These are phyloP conservation scores for Citrus australasica DNA, from an alignment of 345 rosid genomes.

Conservation along the genomic window DNA sequence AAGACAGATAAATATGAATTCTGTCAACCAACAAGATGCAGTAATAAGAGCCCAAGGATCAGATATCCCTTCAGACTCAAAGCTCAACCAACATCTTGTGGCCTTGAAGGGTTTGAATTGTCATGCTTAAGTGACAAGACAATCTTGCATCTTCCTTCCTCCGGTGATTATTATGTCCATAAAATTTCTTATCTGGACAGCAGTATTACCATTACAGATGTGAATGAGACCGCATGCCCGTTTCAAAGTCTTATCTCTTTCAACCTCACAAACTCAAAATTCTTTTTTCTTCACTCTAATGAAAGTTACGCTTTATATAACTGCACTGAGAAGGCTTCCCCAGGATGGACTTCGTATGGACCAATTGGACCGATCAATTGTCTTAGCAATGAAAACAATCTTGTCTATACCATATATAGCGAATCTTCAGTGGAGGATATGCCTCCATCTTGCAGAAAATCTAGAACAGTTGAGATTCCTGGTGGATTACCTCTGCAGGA, in stretches of 20 bases:
- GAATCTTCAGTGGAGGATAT: accelerated
- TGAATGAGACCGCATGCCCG: not conserved
- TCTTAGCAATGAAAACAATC: not conserved
- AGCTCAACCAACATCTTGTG: not conserved
- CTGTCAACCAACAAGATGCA: not conserved
- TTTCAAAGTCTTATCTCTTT: not conserved
- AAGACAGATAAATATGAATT: not conserved
- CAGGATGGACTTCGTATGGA: too few species aligned
- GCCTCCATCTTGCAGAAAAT: too few species aligned
- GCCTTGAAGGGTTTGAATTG: constrained; percentile 6
- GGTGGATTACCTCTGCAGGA: too few species aligned
- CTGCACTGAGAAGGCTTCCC: not conserved
- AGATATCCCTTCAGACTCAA: constrained; percentile 13
- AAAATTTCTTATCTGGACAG: not conserved
- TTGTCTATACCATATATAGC: not conserved
- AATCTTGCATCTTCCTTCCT: constrained; percentile 1
- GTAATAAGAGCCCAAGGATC: not conserved
- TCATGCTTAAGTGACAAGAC: not conserved
- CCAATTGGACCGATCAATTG: not conserved
- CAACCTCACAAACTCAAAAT: not conserved
- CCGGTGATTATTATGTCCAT: not conserved
- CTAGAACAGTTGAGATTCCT: too few species aligned
- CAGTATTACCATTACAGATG: not conserved
- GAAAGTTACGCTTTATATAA: not conserved
- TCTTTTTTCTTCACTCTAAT: not conserved